phyloP scores from a whole-genome alignment of 2,329 filamentous ascomycete genomes.

The Emergomyces pasteurianus region DNA sequence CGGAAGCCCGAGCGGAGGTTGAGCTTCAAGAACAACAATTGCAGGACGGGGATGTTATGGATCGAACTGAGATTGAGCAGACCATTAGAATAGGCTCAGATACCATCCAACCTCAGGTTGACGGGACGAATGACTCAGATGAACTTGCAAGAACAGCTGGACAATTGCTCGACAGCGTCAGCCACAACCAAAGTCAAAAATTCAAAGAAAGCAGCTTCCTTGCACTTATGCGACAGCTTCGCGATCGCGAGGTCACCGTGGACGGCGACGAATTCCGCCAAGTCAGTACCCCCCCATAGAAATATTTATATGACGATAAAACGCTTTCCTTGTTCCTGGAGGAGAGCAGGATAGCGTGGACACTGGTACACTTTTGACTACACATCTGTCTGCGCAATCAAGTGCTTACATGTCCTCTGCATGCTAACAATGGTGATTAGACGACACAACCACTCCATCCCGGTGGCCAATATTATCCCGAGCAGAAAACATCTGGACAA shows the following conservation, averaged over 20 bases:
- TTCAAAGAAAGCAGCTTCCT: constrained; percentile 71
- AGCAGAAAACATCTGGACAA: constrained; percentile 8
- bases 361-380: constrained; percentile 25
- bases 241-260: constrained; percentile 59
- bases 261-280: constrained; percentile 50
- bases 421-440: constrained; percentile 25
- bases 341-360: constrained; percentile 18
- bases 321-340: constrained; percentile 10
- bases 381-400: constrained; percentile 14
- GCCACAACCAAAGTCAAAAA: constrained; percentile 57
- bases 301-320: constrained; percentile 6
- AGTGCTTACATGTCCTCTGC: constrained; percentile 15
- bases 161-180: constrained; percentile 56
- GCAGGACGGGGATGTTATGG: constrained; percentile 11
- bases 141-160: constrained; percentile 62
- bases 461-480: constrained; percentile 35
- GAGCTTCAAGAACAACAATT: constrained; percentile 17
- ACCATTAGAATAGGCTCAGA: constrained; percentile 33
- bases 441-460: constrained; percentile 35
- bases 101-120: constrained; percentile 26
- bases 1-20: constrained; percentile 29
- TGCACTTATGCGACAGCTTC: constrained; percentile 61
- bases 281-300: constrained; percentile 33
- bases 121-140: constrained; percentile 41
- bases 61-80: constrained; percentile 10